Percentiles rank a stretch among this genome's conserved stretches.
Evolutionary conservation across 2,329 filamentous ascomycete species (phyloP).

Genomic region (Cladophialophora psammophila): DNA sequence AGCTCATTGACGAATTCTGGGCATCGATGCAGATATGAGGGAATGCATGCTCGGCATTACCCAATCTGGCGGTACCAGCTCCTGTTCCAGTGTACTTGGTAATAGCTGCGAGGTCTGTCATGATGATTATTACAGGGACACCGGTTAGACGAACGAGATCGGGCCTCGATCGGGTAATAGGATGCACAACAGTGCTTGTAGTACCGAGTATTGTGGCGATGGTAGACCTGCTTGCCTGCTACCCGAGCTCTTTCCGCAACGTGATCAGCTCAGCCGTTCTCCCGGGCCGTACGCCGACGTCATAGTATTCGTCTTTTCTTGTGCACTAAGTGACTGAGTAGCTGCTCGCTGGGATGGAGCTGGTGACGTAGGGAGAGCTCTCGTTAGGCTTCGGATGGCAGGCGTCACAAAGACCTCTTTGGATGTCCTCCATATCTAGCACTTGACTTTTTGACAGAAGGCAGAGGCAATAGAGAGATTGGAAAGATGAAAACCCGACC

Average conservation of each 20-base stretch:
- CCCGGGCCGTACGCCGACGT: constrained; percentile 1
- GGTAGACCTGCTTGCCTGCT: background rate
- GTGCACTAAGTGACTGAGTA: background rate
- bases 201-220: background rate
- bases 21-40: constrained; percentile 23
- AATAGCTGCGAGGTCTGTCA: background rate
- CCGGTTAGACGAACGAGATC: background rate
- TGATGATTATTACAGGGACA: background rate
- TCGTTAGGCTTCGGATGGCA: background rate
- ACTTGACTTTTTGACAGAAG: background rate
- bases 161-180: constrained; percentile 2
- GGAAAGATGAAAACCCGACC: background rate
- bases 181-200: background rate
- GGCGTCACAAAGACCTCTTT: background rate
- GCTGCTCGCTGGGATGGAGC: too few relatives aligned
- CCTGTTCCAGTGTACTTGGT: background rate
- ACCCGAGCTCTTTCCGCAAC: background rate
- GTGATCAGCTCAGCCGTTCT: background rate
- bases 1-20: constrained; percentile 53
- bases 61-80: background rate
- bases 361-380: too few relatives aligned
- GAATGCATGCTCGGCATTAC: background rate
- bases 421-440: background rate
- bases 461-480: background rate
- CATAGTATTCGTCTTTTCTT: background rate